Conservation (phyloP, 2,329 filamentous ascomycete genomes). For the Coniochaeta sp. region DNA sequence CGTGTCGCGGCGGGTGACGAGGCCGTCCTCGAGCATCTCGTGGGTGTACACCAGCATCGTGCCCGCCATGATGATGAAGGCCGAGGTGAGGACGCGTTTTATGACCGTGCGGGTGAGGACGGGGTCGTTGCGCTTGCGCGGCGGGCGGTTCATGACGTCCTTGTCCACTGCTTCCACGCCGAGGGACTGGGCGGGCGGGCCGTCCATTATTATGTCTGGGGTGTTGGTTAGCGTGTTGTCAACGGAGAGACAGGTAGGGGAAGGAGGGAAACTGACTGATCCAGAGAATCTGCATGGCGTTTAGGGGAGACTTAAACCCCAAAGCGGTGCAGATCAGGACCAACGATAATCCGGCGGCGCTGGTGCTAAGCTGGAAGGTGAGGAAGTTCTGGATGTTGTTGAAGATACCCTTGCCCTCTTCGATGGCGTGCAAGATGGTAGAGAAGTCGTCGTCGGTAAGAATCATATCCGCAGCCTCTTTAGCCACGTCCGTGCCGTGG, state of each 20-base stretch:
- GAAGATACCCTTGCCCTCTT: slow-evolving; percentile 98
- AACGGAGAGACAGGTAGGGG: background rate
- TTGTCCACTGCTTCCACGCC: slow-evolving; percentile 94
- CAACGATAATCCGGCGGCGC: slow-evolving; percentile 83
- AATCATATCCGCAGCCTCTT: slow-evolving; percentile 93
- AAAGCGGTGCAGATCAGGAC: slow-evolving; percentile 89
- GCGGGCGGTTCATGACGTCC: slow-evolving; percentile 86
- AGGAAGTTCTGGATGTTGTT: slow-evolving; percentile 99
- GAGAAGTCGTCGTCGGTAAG: slow-evolving; percentile 84
- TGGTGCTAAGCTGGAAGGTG: slow-evolving; percentile 96
- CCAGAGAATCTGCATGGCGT: slow-evolving; percentile 99
- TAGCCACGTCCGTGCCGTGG: slow-evolving; percentile 92
- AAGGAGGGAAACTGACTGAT: slow-evolving; percentile 94
- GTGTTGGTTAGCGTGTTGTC: background rate
- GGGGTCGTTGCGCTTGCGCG: slow-evolving; percentile 76
- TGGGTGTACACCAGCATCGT: slow-evolving; percentile 86
- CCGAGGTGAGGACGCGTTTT: slow-evolving; percentile 78
- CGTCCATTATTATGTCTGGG: slow-evolving; percentile 97
- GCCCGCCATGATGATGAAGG: slow-evolving; percentile 83
- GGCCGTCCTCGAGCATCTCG: slow-evolving; percentile 79
- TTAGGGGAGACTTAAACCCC: slow-evolving; percentile 90
- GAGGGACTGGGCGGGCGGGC: slow-evolving; percentile 91
- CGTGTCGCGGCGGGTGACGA: slow-evolving; percentile 86
- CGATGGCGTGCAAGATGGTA: slow-evolving; percentile 88
- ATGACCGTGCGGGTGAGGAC: slow-evolving; percentile 84